These are phyloP conservation scores for Trifolium pratense DNA, from an alignment of 306 rosid species.

Conservation along the genomic window DNA sequence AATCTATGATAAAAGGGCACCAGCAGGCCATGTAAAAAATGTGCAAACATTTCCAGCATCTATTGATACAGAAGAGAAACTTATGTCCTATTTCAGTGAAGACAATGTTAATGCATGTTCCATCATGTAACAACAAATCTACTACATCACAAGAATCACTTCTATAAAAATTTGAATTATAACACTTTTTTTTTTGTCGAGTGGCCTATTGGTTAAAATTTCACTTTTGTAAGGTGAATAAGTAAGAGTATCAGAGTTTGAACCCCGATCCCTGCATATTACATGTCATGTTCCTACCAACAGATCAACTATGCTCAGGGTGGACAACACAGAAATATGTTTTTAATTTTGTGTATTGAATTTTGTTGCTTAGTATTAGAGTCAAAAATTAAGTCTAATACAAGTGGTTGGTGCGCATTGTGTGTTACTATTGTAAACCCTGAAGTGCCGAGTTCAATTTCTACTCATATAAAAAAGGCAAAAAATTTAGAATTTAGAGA, in stretches of 20 bases:
- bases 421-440: not conserved
- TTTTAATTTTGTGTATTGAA: not conserved
- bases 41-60: conserved; percentile 62
- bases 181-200: no score
- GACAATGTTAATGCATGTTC: conserved; percentile 89
- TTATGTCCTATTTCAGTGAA: conserved; percentile 71
- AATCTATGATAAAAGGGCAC: conserved; percentile 82
- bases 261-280: no score
- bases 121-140: conserved; percentile 53
- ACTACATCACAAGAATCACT: not conserved
- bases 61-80: conserved; percentile 53
- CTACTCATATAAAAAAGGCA: not conserved
- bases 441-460: not conserved
- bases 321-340: not conserved
- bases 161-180: no score
- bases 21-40: conserved; percentile 68
- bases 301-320: no score
- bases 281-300: no score
- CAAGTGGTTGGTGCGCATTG: not conserved
- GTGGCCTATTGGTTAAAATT: no score
- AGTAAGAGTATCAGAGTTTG: no score
- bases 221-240: no score
- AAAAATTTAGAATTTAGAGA: not conserved
- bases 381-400: not conserved
- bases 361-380: not conserved